Base-by-base conservation (phyloP, 2,329 filamentous ascomycete species). In the Sporothrix pallida region DNA sequence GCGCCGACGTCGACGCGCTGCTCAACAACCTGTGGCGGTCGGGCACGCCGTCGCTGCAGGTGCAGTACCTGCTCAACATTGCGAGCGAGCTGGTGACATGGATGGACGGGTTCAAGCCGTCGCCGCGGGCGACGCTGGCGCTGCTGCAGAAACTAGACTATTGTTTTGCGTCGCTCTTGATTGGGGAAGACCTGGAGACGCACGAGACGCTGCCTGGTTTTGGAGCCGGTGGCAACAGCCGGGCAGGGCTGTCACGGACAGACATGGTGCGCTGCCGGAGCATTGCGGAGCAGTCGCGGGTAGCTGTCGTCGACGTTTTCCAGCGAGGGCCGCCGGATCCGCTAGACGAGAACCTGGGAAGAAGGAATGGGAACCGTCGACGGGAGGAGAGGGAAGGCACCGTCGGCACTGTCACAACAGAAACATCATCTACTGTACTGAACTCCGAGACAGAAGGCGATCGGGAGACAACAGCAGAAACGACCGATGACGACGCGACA, bases 261-360 rank as follows among this genome's bases (percentile, higher is more conserved):
- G 94, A 98, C 80, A 97, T 96, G 86, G 94, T 98, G 8, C 88
- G 95, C 56, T 92, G 95, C 76, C 92, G 93, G 79, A 93, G 93
- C 78, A 84, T 97, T 44, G 92, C 94, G 0, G 93, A 97, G 79
- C 88, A 91, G 76, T 93, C 92, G 17, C 87, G 95, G 37, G 83
- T 94, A 8, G 81, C 89, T 5, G 89, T 95, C 73, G 88, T 94
- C 0, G 90, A 93, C 74, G 87, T 90, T 17, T 87, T 94, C 84
- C 88, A 86, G 75, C 85, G 84, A 10, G 74, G 73, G 2, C 62
- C 75, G 56, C 73, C 75, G 0, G 74, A 75, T 23, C 73, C 71
- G 1, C 26, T 58, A 1, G 75, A 74, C 20, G 74, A 75, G 62
- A 54, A 15, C 12, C 26, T 31, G 6, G 9, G n/a, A 9, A 13